phyloP scores from a whole-genome alignment of 768 basidiomycete species.

The Erythrobasidium yunnanense region DNA sequence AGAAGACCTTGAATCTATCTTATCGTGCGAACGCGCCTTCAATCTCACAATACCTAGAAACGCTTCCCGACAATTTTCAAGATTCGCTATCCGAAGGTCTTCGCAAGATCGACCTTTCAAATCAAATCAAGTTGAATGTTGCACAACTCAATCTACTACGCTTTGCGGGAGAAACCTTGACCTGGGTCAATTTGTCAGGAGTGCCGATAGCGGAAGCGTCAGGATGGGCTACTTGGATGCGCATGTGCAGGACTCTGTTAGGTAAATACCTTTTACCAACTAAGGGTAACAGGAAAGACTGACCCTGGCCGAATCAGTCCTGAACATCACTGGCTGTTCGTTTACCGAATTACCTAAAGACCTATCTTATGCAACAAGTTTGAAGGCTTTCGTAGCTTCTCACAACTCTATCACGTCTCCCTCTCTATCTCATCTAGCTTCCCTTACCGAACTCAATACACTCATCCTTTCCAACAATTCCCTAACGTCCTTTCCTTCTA shows the following conservation, averaged over 20 bases:
- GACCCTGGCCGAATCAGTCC: not conserved
- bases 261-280: not conserved
- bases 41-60: not conserved
- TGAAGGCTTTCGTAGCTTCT: constrained; percentile 21
- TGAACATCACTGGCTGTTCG: constrained; percentile 7
- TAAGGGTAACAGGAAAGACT: not conserved
- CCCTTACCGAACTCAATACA: constrained; percentile 7
- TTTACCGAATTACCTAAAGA: constrained; percentile 15
- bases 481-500: constrained; percentile 15
- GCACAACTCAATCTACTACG: not conserved
- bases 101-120: constrained; percentile 6
- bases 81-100: not conserved
- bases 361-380: not conserved
- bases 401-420: constrained; percentile 15
- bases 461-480: constrained; percentile 19
- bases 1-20: not conserved
- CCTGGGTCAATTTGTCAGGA: constrained; percentile 21
- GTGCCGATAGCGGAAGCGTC: not conserved
- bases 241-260: not conserved
- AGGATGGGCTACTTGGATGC: not conserved
- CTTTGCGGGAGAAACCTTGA: constrained; percentile 16
- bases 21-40: not conserved
- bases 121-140: not conserved
- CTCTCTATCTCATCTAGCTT: not conserved
- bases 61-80: not conserved